phyloP scores from a whole-genome alignment of 2,329 filamentous ascomycete species.

The Trichoderma simmonsii region DNA sequence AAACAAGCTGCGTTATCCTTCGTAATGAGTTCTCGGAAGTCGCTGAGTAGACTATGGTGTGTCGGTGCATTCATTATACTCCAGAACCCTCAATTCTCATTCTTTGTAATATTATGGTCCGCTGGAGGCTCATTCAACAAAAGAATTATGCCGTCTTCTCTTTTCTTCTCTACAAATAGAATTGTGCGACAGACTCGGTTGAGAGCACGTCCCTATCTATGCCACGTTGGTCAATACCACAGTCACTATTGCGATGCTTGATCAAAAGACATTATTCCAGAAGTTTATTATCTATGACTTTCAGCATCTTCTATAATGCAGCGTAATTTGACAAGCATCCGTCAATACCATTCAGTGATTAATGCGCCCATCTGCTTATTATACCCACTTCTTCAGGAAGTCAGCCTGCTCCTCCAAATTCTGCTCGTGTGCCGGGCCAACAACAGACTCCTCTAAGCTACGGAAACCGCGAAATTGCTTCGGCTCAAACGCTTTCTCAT shows the following conservation, averaged over 20 bases:
- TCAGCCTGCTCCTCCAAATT: background rate
- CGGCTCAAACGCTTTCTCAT: background rate
- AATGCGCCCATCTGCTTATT: background rate
- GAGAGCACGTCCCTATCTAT: accelerated
- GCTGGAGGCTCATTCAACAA: background rate
- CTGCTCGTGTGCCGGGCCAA: background rate
- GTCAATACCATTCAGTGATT: background rate
- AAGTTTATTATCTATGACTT: background rate
- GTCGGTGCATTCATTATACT: too few relatives aligned
- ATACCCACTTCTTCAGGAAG: background rate
- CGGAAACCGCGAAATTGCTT: background rate
- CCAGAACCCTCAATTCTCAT: too few relatives aligned
- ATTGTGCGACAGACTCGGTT: background rate
- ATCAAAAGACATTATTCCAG: background rate
- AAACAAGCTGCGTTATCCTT: too few relatives aligned
- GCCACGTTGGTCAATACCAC: background rate
- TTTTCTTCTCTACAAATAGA: accelerated
- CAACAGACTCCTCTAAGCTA: background rate
- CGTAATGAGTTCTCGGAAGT: too few relatives aligned
- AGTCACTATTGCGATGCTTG: accelerated
- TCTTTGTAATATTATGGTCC: accelerated
- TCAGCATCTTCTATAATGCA: background rate
- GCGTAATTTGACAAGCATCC: background rate
- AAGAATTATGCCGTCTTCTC: background rate
- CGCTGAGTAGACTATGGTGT: too few relatives aligned